Evolutionary conservation across 2,329 filamentous ascomycete species (phyloP), one percentile per base, ranked within the genome.

Genomic region (Colletotrichum endophyticum): DNA sequence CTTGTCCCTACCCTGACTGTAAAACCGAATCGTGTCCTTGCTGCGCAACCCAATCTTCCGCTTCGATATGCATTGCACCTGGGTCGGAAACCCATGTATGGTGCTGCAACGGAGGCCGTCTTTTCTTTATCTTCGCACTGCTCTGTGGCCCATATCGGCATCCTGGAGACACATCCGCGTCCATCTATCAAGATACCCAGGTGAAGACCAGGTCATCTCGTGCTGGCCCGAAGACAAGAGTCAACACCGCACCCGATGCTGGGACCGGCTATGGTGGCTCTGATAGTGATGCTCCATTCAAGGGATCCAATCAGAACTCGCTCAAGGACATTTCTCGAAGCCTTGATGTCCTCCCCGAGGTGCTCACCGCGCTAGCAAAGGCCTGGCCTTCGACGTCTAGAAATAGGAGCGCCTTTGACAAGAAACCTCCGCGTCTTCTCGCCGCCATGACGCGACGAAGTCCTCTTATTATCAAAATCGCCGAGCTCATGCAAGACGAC

Each of bases 71-170:
- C 12, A 1, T 59, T 25, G 57, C 59, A 8, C 30, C 59, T n/a
- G 19, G 9, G n/a, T 32, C 19, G 1, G 16, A 19, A 36, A 6
- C 19, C 3, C 19, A 36, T 5, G 12, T 9, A n/a, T 74, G 72
- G 72, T 87, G 88, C 61, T 82, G 83, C 25, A 75, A 79, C 22
- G 84, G 86, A 80, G 71, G 59, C 8, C 73, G 73, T 7, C 62
- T 72, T 25, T 75, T 75, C 61, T 36, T 61, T 13, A 63, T 72
- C 19, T 72, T 72, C 22, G 34, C 28, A 12, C 49, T 75, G 13
- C 62, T 75, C 5, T 75, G 73, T 13, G 73, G 73, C 5, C 61
- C 73, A 3, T 13, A 25, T 8, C 9, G 6, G 22, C 73, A 75
- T 16, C 34, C 22, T 5, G 6, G 15, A 9, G 22, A 75, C 36